A percentile compares a stretch with the other conserved stretches of the same genome.
Conservation (phyloP, 805 yeast genomes). For the Hanseniaspora valbyensis region DNA sequence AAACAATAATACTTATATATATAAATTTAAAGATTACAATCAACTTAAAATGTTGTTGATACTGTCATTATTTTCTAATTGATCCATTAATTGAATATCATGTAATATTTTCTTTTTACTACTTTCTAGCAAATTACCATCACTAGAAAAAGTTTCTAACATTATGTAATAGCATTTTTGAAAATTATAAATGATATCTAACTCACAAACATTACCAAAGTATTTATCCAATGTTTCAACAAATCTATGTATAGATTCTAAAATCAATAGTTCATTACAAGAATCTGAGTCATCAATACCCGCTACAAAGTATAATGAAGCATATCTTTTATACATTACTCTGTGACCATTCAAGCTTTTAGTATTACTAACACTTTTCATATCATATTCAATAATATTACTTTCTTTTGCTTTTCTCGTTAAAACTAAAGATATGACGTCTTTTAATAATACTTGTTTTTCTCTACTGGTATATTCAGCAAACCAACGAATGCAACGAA, state of each 20-base stretch:
- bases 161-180: conserved; percentile 84
- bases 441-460: conserved; percentile 71
- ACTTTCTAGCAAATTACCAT: conserved; percentile 78
- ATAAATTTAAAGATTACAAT: too few species aligned
- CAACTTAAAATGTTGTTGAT: conserved; percentile 34
- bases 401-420: conserved; percentile 90
- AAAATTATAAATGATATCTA: conserved; percentile 93
- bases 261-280: conserved; percentile 75
- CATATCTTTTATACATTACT: conserved; percentile 83
- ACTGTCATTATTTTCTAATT: conserved; percentile 68
- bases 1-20: too few species aligned
- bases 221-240: conserved; percentile 95
- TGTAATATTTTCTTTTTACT: conserved; percentile 68
- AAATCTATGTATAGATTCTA: conserved; percentile 81
- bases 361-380: conserved; percentile 6
- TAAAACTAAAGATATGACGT: conserved; percentile 73
- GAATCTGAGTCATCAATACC: conserved; percentile 46
- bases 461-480: conserved; percentile 72
- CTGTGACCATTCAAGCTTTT: conserved; percentile 33
- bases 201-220: conserved; percentile 91
- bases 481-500: conserved; percentile 89
- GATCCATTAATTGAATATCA: conserved; percentile 74
- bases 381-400: conserved; percentile 73
- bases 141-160: conserved; percentile 72
- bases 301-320: conserved; percentile 79